Conservation (phyloP, 352 stramenopile genomes). For the Blastocystis sp. region DNA sequence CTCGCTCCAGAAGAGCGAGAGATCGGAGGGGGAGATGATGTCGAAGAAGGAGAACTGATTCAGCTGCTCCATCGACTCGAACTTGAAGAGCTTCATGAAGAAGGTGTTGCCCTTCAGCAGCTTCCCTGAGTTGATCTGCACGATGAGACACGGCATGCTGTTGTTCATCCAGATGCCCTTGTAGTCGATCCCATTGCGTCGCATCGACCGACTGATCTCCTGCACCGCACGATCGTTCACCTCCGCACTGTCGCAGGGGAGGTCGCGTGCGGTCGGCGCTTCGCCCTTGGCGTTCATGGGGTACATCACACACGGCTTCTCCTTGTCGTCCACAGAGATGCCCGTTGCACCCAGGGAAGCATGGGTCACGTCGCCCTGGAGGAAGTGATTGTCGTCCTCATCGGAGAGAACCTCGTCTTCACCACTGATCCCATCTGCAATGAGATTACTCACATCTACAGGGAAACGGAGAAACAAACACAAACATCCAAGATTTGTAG, state of each 20-base stretch:
- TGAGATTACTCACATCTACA: conserved; percentile 22
- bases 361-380: not conserved
- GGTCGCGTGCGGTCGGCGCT: not conserved
- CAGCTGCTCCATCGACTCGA: conserved; percentile 43
- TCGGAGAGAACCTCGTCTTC: conserved; percentile 43
- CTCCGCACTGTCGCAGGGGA: not conserved
- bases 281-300: not conserved
- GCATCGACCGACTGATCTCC: not conserved
- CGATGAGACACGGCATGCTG: conserved; percentile 37
- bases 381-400: conserved; percentile 56
- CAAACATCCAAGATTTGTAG: conserved; percentile 40
- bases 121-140: conserved; percentile 46
- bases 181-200: conserved; percentile 37
- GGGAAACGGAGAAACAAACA: not conserved
- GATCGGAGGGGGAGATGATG: conserved; percentile 2
- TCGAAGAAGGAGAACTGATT: conserved; percentile 54
- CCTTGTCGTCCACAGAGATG: not conserved
- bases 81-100: conserved; percentile 58
- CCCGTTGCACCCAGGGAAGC: not conserved
- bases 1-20: conserved; percentile 55
- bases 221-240: conserved; percentile 15
- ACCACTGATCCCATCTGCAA: not conserved
- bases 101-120: conserved; percentile 42
- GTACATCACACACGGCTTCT: not conserved
- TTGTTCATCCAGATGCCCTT: conserved; percentile 61